Evolutionary conservation across 139 green algal species (phyloP).

Genomic region (Chlorella vulgaris): DNA sequence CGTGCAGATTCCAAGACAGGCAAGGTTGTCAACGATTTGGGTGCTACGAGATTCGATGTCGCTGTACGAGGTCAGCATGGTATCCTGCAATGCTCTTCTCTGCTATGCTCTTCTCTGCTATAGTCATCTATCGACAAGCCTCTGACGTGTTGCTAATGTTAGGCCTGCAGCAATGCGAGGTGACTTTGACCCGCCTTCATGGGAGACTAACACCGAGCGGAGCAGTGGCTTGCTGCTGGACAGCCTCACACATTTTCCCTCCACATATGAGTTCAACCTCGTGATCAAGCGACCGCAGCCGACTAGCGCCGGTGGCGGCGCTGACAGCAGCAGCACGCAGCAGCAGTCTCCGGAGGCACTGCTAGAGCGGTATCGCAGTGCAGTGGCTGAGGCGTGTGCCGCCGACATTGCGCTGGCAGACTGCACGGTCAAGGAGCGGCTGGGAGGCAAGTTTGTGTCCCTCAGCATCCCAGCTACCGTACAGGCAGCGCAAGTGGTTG

Average conservation of each 20-base stretch:
- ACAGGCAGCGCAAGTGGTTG: conserved; percentile 17
- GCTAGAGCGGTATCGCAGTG: conserved; percentile 13
- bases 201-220: conserved; percentile 55
- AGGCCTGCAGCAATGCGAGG: conserved; percentile 65
- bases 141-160: too few relatives aligned
- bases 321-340: neutral
- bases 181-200: conserved; percentile 58
- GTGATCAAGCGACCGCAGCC: conserved; percentile 29
- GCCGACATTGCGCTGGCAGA: neutral
- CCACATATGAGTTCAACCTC: conserved; percentile 61
- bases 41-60: conserved; percentile 68
- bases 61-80: too few relatives aligned
- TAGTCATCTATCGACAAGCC: too few relatives aligned
- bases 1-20: conserved; percentile 28
- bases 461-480: conserved; percentile 44
- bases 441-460: conserved; percentile 61
- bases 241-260: conserved; percentile 59
- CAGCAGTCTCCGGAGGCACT: conserved; percentile 14
- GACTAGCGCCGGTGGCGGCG: neutral
- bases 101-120: too few relatives aligned
- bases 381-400: conserved; percentile 17
- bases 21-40: conserved; percentile 70
- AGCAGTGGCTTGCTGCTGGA: conserved; percentile 52
- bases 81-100: too few relatives aligned
- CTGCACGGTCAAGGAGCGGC: conserved; percentile 46